Evolutionary conservation across 1,139 yeast genomes (phyloP).

Genomic region (Yamadazyma membranifaciens): DNA sequence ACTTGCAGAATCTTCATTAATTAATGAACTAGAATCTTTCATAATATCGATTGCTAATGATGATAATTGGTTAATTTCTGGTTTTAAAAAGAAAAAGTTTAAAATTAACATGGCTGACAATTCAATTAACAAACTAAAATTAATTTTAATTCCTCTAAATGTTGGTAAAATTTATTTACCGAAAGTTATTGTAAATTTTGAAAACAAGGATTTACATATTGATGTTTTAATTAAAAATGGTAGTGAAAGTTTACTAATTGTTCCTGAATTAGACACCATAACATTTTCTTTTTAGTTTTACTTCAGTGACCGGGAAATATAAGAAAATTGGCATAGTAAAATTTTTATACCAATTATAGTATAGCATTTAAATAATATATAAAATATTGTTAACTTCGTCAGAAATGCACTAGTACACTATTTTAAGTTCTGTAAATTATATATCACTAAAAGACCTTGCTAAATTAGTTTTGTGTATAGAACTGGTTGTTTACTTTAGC

Average conservation of each 20-base stretch:
- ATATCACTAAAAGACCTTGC: too few species aligned
- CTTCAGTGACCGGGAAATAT: too few species aligned
- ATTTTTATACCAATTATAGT: too few species aligned
- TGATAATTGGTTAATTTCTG: conserved; percentile 70
- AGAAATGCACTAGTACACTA: too few species aligned
- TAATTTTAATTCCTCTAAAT: conserved; percentile 68
- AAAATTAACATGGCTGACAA: conserved; percentile 21
- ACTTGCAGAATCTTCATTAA: conserved; percentile 29
- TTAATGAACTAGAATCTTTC: conserved; percentile 19
- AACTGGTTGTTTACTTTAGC: too few species aligned
- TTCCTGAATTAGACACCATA: conserved; percentile 64
- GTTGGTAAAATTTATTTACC: conserved; percentile 77
- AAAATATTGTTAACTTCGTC: too few species aligned
- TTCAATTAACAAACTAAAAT: conserved; percentile 21
- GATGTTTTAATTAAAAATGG: conserved; percentile 69
- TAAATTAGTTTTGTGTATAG: too few species aligned
- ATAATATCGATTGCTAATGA: conserved; percentile 34
- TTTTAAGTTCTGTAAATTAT: too few species aligned
- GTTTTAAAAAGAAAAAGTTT: conserved; percentile 54
- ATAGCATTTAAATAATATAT: too few species aligned
- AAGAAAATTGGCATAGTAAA: too few species aligned
- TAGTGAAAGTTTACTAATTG: conserved; percentile 66
- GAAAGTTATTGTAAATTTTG: conserved; percentile 45
- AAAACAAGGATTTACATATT: conserved; percentile 29
- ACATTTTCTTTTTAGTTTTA: conserved; percentile 57